Evolutionary conservation across 2,329 filamentous ascomycete species (phyloP).

Genomic region (Fusarium sp.): DNA sequence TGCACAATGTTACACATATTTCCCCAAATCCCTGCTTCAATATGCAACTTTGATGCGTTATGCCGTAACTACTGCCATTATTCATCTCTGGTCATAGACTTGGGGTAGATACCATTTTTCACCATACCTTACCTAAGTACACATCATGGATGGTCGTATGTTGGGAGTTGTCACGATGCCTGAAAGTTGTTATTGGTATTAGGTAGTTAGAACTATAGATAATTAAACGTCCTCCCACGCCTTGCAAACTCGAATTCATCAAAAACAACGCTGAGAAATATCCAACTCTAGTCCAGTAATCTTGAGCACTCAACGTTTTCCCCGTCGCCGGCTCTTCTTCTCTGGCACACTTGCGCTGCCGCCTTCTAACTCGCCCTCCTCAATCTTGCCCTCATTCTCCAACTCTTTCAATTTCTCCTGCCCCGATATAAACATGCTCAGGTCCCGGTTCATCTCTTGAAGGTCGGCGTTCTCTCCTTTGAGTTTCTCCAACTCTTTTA

Average conservation of each 20-base stretch:
- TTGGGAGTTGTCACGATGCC: background rate
- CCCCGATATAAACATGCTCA: constrained; percentile 87
- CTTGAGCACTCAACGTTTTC: constrained; percentile 45
- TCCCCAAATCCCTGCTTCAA: constrained; percentile 7
- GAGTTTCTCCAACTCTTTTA: constrained; percentile 65
- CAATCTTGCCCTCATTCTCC: constrained; percentile 65
- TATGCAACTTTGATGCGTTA: background rate
- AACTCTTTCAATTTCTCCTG: constrained; percentile 81
- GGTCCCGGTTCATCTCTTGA: constrained; percentile 85
- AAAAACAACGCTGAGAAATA: background rate
- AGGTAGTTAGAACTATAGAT: background rate
- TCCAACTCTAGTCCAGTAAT: background rate
- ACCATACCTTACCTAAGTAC: background rate
- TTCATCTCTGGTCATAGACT: background rate
- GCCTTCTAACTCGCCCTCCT: constrained; percentile 77
- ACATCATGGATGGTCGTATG: background rate
- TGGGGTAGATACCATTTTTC: background rate
- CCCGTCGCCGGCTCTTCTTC: constrained; percentile 64
- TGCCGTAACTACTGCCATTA: background rate
- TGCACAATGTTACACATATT: background rate
- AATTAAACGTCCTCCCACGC: background rate
- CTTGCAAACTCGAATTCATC: background rate
- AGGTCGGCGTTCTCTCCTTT: constrained; percentile 75
- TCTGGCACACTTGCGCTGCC: constrained; percentile 75
- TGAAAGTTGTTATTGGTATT: background rate